These are phyloP conservation scores for Paracoccidioides lutzii DNA, from an alignment of 2,329 filamentous ascomycete genomes.

Conservation along the genomic window DNA sequence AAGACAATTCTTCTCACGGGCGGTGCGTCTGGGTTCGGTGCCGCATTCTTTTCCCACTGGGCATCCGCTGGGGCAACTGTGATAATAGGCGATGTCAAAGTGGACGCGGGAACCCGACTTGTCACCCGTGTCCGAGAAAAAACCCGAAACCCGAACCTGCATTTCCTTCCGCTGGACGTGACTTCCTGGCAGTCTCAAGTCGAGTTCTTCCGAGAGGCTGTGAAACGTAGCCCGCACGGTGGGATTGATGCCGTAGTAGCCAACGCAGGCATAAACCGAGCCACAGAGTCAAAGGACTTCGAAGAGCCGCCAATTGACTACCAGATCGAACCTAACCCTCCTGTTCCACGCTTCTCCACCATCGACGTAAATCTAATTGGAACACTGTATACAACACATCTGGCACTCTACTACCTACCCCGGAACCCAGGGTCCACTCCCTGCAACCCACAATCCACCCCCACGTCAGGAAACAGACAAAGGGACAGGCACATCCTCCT, in stretches of 20 bases:
- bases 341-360: conserved; percentile 39
- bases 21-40: conserved; percentile 49
- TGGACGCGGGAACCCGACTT: conserved; percentile 41
- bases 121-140: conserved; percentile 43
- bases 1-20: conserved; percentile 54
- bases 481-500: conserved; percentile 50
- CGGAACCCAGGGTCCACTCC: conserved; percentile 35
- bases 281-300: conserved; percentile 25
- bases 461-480: conserved; percentile 12
- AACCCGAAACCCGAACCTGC: conserved; percentile 48
- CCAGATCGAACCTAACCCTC: conserved; percentile 27
- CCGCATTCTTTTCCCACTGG: conserved; percentile 42
- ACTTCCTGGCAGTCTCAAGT: conserved; percentile 53
- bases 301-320: conserved; percentile 31
- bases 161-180: conserved; percentile 44
- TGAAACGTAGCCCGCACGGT: conserved; percentile 40
- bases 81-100: conserved; percentile 51
- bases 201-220: conserved; percentile 48
- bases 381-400: conserved; percentile 51
- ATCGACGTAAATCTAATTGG: conserved; percentile 52
- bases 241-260: conserved; percentile 52
- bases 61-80: conserved; percentile 46
- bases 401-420: conserved; percentile 48
- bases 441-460: conserved; percentile 21
- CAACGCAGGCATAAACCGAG: conserved; percentile 50